Conservation (phyloP, 805 yeast species). For the Yarrowia deformans region DNA sequence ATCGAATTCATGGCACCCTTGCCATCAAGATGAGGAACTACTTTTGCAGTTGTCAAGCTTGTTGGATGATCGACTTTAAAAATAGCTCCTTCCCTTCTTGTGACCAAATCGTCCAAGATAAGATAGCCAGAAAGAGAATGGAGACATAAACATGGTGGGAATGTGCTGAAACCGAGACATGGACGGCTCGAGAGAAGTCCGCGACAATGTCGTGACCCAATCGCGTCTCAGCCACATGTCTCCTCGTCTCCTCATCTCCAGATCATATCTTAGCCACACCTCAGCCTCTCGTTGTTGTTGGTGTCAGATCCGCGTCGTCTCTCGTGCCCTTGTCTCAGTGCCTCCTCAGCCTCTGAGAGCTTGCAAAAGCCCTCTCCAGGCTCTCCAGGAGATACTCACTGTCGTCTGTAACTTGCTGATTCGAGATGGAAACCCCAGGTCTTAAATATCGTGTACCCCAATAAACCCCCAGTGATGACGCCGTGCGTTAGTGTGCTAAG, state of each 20-base stretch:
- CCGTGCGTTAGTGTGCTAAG: slow-evolving; percentile 34
- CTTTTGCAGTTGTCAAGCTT: too few relatives aligned
- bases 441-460: slow-evolving; percentile 21
- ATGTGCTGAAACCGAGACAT: too few relatives aligned
- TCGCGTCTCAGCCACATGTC: too few relatives aligned
- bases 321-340: not conserved
- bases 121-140: not conserved
- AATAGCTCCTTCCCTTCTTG: not conserved
- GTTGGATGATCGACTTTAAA: not conserved
- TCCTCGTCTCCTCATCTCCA: too few relatives aligned
- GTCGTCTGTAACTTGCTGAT: slow-evolving; percentile 2
- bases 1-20: too few relatives aligned
- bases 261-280: too few relatives aligned
- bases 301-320: not conserved
- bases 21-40: too few relatives aligned
- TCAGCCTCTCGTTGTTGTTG: too few relatives aligned
- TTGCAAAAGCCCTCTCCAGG: too few relatives aligned
- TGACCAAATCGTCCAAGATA: not conserved
- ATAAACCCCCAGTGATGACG: slow-evolving; percentile 16
- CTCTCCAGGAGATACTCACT: slow-evolving; percentile 11
- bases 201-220: too few relatives aligned
- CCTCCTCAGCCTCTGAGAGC: not conserved
- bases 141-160: too few relatives aligned
- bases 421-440: slow-evolving; percentile 6
- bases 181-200: too few relatives aligned